Conservation (phyloP, 2,329 filamentous ascomycete species). For the Apiospora kogelbergensis region DNA sequence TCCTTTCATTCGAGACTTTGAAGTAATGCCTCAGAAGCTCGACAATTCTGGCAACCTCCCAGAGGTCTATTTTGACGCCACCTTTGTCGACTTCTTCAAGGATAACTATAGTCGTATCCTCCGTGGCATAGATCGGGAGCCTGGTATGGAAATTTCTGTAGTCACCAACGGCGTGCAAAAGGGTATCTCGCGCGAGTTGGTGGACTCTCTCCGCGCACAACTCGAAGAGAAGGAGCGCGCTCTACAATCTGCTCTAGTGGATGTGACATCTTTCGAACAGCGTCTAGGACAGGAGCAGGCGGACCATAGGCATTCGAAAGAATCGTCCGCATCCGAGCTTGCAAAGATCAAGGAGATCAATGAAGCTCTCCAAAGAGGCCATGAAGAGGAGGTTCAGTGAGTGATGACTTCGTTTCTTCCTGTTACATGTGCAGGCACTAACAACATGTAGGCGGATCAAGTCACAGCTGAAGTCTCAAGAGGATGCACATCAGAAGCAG, state of each 20-base stretch:
- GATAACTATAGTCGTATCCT: constrained; percentile 88
- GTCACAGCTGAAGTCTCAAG: constrained; percentile 21
- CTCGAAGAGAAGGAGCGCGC: constrained; percentile 67
- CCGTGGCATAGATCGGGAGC: constrained; percentile 86
- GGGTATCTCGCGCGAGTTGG: constrained; percentile 88
- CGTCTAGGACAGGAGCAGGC: constrained; percentile 70
- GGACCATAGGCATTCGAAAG: constrained; percentile 67
- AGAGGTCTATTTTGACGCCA: constrained; percentile 80
- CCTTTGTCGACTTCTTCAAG: constrained; percentile 92
- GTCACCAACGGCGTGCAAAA: constrained; percentile 78
- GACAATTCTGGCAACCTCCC: constrained; percentile 59
- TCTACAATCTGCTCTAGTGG: constrained; percentile 47
- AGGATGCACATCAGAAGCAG: constrained; percentile 37
- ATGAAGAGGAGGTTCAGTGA: constrained; percentile 64
- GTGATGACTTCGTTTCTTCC: constrained; percentile 23
- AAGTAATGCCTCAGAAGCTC: constrained; percentile 74
- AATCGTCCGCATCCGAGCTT: constrained; percentile 54
- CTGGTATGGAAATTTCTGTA: constrained; percentile 81
- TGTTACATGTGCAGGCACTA: background rate
- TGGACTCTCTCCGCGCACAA: constrained; percentile 80
- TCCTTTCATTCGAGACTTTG: constrained; percentile 82
- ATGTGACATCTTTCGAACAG: constrained; percentile 47
- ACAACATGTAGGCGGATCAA: background rate
- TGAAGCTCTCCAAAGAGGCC: constrained; percentile 67
- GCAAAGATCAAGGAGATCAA: constrained; percentile 63